Conservation (phyloP, 768 basidiomycete species). For the Leccinum arenicola region DNA sequence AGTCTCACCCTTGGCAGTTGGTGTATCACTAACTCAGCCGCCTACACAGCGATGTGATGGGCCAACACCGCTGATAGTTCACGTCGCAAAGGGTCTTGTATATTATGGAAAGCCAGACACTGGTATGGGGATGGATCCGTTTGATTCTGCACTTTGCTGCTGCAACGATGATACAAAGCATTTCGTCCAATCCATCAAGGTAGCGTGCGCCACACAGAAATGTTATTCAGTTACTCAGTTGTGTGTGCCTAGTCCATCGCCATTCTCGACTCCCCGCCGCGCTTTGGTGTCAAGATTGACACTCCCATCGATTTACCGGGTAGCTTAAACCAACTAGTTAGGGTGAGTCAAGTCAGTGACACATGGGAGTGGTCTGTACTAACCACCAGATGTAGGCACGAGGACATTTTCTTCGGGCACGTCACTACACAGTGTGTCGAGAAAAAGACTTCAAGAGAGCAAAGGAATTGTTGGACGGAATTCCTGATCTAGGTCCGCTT, state of each 20-base stretch:
- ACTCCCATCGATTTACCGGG: not conserved
- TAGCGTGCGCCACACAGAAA: not conserved
- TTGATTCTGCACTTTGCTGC: not conserved
- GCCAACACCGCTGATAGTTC: not conserved
- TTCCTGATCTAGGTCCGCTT: constrained; percentile 1
- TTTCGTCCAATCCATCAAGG: constrained; percentile 11
- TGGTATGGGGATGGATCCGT: not conserved
- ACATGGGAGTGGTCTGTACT: not conserved
- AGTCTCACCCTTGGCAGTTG: not conserved
- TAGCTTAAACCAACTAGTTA: not conserved
- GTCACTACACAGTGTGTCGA: not conserved
- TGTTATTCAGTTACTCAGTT: not conserved
- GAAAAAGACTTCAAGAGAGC: not conserved
- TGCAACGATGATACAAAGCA: not conserved
- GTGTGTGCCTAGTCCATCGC: not conserved
- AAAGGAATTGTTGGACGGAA: not conserved
- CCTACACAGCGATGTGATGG: not conserved
- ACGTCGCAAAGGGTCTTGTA: constrained; percentile 7
- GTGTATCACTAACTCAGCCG: not conserved
- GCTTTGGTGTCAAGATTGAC: not conserved
- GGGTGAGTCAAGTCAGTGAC: not conserved
- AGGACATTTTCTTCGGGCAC: not conserved
- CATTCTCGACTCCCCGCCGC: constrained; percentile 1
- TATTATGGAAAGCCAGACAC: not conserved
- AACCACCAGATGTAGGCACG: constrained; percentile 2